A percentile compares a stretch with the other conserved stretches of the same genome.
Evolutionary conservation across 345 rosid species (phyloP).

Genomic region (Eucalyptus fibrosa): DNA sequence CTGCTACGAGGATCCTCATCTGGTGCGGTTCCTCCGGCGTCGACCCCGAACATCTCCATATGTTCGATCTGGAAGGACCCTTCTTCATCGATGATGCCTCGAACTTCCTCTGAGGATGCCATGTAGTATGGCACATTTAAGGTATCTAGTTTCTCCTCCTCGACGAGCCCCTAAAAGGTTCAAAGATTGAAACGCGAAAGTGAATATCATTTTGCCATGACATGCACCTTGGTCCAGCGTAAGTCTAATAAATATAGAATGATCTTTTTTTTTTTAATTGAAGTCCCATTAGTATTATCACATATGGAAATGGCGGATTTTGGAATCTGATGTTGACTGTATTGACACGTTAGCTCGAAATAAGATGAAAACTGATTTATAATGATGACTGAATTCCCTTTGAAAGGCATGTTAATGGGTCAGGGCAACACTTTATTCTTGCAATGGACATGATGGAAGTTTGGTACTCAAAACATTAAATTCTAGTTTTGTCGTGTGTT

Average conservation of each 20-base stretch:
- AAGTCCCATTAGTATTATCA: neutral
- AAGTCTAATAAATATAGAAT: neutral
- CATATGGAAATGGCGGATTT: neutral
- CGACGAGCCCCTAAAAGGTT: neutral
- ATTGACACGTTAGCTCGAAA: neutral
- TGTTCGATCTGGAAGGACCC: neutral
- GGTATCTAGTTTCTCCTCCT: constrained; percentile 1
- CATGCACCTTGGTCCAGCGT: neutral
- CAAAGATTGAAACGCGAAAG: neutral
- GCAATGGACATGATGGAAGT: neutral
- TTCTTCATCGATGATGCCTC: neutral
- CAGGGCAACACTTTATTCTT: neutral
- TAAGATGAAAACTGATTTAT: neutral
- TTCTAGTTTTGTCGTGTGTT: neutral
- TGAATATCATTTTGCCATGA: neutral
- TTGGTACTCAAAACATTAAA: neutral
- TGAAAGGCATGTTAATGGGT: neutral
- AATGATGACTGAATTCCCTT: neutral
- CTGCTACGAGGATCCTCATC: neutral
- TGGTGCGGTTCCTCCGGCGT: neutral
- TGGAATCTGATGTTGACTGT: neutral
- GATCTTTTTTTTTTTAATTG: neutral
- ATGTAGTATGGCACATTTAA: constrained; percentile 3
- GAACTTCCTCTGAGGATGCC: neutral
- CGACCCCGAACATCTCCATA: neutral